These are phyloP conservation scores for Stachybotrys chartarum DNA, from an alignment of 2,329 filamentous ascomycete genomes.

Conservation along the genomic window DNA sequence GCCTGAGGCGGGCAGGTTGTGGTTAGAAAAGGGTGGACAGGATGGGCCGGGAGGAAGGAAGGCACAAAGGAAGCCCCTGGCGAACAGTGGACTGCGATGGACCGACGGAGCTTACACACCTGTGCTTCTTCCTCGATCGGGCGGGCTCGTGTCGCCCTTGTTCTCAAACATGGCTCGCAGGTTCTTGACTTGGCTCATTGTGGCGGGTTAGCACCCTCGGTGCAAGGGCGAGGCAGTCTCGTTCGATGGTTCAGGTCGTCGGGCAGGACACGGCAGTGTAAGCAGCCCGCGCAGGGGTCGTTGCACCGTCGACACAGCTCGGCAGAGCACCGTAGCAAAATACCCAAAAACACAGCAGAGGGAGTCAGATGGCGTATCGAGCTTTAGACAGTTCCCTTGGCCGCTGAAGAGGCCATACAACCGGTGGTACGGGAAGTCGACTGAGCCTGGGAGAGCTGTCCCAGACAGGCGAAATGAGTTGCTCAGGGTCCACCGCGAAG, in stretches of 20 bases:
- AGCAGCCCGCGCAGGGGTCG: not conserved
- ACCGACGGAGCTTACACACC: slow-evolving; percentile 31
- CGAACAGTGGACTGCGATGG: not conserved
- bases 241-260: not conserved
- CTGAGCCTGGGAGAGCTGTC: not conserved
- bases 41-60: not conserved
- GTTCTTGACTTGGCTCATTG: slow-evolving; percentile 64
- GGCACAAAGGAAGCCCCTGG: not conserved
- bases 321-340: not conserved
- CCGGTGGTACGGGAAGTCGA: not conserved
- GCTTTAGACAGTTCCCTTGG: too few relatives aligned
- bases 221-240: not conserved
- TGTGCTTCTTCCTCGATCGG: slow-evolving; percentile 64
- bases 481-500: not conserved
- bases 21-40: not conserved
- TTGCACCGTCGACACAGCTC: not conserved
- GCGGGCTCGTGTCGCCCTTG: slow-evolving; percentile 57
- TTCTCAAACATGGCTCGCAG: slow-evolving; percentile 76
- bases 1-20: slow-evolving; percentile 7
- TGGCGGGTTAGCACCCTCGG: slow-evolving; percentile 17
- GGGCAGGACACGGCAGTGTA: not conserved
- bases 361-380: not conserved
- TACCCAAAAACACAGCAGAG: not conserved
- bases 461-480: not conserved
- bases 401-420: too few relatives aligned